Conservation (phyloP, 2,329 filamentous ascomycete species). For the Fusarium torreyae region DNA sequence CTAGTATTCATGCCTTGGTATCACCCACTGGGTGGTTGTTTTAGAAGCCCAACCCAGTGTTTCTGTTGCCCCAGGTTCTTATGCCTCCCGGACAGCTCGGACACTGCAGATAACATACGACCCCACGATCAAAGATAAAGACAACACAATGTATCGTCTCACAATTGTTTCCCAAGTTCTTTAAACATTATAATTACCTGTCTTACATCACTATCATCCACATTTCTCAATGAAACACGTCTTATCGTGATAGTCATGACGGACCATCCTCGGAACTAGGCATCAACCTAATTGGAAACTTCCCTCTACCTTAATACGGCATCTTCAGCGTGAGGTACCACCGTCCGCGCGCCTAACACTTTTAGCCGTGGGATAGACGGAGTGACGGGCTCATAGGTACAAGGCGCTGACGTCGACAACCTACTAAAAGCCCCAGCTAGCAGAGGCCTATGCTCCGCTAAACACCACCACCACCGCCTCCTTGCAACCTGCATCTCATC, state of each 20-base stretch:
- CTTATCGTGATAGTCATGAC: constrained; percentile 22
- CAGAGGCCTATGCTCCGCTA: constrained; percentile 52
- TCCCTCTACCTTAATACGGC: constrained; percentile 10
- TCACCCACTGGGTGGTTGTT: constrained; percentile 27
- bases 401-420: constrained; percentile 65
- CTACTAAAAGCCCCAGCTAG: constrained; percentile 49
- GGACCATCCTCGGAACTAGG: constrained; percentile 41
- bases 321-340: constrained; percentile 17
- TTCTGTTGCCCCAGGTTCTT: constrained; percentile 39
- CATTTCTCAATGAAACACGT: neutral
- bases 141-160: constrained; percentile 20
- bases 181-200: constrained; percentile 12
- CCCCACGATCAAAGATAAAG: constrained; percentile 26
- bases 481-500: constrained; percentile 44
- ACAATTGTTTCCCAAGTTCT: constrained; percentile 13
- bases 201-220: constrained; percentile 14
- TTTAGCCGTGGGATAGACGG: constrained; percentile 45
- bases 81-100: constrained; percentile 36
- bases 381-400: constrained; percentile 47
- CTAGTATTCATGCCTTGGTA: constrained; percentile 26
- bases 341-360: constrained; percentile 29
- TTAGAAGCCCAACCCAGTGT: constrained; percentile 37
- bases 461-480: constrained; percentile 52
- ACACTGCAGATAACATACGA: constrained; percentile 13
- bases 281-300: constrained; percentile 26